Evolutionary conservation across 345 rosid genomes (phyloP).

Genomic region (Lenwebbia sp.): DNA sequence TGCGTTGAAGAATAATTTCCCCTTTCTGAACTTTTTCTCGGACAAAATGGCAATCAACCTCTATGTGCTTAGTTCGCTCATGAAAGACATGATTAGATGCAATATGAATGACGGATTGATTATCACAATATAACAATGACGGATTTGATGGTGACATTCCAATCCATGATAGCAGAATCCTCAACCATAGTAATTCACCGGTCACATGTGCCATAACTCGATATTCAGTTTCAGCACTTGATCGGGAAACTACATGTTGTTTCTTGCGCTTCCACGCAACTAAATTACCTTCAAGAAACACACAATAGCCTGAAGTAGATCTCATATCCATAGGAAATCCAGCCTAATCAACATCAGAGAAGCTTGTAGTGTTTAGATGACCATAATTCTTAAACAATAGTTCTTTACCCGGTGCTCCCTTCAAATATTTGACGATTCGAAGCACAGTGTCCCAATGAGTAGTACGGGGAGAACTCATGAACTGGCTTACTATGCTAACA

Average conservation of each 20-base stretch:
- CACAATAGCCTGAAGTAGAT: not conserved
- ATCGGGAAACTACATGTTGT: not conserved
- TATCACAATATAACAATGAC: not conserved
- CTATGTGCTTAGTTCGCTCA: not conserved
- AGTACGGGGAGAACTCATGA: not conserved
- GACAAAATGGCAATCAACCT: not conserved
- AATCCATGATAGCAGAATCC: not conserved
- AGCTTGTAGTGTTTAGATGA: not conserved
- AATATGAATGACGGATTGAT: not conserved
- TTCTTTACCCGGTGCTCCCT: not conserved
- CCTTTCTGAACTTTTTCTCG: not conserved
- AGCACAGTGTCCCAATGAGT: not conserved
- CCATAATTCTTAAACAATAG: not conserved
- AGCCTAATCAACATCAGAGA: not conserved
- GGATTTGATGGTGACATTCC: not conserved
- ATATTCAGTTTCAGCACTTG: not conserved
- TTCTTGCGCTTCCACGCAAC: not conserved
- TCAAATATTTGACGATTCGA: not conserved
- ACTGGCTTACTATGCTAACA: not conserved
- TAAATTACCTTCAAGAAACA: not conserved
- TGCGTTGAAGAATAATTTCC: not conserved
- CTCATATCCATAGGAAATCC: not conserved
- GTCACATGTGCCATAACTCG: not conserved
- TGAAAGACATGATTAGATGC: not conserved
- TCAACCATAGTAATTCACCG: not conserved